Percentiles rank a stretch among this genome's conserved stretches.
phyloP scores from a whole-genome alignment of 495 filamentous ascomycete genomes.

The Daldinia caldariorum region DNA sequence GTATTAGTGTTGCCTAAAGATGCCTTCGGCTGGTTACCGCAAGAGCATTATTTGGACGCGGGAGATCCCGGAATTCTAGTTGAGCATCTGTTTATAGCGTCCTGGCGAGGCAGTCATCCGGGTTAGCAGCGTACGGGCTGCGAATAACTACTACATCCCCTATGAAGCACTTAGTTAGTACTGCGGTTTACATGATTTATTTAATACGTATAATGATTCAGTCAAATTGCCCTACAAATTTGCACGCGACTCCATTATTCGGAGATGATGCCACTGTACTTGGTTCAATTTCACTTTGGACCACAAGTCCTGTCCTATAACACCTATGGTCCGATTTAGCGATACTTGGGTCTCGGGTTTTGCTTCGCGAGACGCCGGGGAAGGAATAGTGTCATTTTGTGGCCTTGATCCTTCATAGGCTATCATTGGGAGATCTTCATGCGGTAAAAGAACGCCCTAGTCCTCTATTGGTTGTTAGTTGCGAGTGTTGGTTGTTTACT shows the following conservation, averaged over 20 bases:
- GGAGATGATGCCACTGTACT: background rate
- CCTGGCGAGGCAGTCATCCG: constrained; percentile 26
- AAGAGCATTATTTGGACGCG: constrained; percentile 14
- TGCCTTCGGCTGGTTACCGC: constrained; percentile 35
- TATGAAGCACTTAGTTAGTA: background rate
- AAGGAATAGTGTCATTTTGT: background rate
- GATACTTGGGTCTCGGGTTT: background rate
- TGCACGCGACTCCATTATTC: background rate
- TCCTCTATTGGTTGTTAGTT: background rate
- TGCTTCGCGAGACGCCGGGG: background rate
- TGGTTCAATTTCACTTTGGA: background rate
- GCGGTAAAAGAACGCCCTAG: no score
- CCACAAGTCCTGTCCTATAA: no score
- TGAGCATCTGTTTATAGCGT: constrained; percentile 35
- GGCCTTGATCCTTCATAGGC: background rate
- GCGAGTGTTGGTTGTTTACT: background rate
- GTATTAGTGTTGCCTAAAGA: constrained; percentile 43
- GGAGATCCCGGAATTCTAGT: constrained; percentile 22
- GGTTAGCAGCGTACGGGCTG: constrained; percentile 1
- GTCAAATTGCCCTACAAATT: background rate
- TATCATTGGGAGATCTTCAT: background rate
- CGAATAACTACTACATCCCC: background rate
- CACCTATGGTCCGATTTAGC: background rate
- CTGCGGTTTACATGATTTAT: background rate
- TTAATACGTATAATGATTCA: background rate